Percentiles rank a stretch among this genome's conserved stretches.
Conservation (phyloP, 2,329 filamentous ascomycete species). For the Paramyrothecium roridum region DNA sequence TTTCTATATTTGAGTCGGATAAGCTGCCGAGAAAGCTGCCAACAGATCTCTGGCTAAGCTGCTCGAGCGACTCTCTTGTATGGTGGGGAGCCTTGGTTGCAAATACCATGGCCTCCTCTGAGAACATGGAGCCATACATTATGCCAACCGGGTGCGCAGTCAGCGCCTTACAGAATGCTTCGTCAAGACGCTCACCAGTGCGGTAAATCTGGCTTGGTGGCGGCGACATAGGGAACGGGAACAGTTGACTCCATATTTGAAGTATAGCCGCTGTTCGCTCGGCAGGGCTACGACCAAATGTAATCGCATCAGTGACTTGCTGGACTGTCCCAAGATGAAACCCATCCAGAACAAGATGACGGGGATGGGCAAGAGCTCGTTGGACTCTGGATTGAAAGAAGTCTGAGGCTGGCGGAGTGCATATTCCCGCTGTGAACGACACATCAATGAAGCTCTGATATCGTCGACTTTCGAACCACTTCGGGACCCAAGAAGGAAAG, state of each 20-base stretch:
- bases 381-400: slow-evolving; percentile 5
- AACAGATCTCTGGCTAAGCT: background rate
- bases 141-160: background rate
- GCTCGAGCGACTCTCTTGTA: background rate
- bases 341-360: slow-evolving; percentile 7
- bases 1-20: background rate
- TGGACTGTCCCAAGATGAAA: slow-evolving; percentile 7
- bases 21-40: background rate
- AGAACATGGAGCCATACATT: too few relatives aligned
- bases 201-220: slow-evolving; percentile 1
- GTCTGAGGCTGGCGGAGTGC: slow-evolving; percentile 5
- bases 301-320: slow-evolving; percentile 1
- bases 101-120: slow-evolving; percentile 4
- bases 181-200: slow-evolving; percentile 5
- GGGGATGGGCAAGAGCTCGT: slow-evolving; percentile 1
- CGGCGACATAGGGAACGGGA: background rate
- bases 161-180: slow-evolving; percentile 9
- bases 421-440: slow-evolving; percentile 8
- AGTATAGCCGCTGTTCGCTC: background rate
- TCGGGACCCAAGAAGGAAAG: slow-evolving; percentile 12
- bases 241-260: background rate
- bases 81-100: background rate
- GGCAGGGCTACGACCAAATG: background rate
- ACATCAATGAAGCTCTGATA: slow-evolving; percentile 6
- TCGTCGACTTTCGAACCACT: slow-evolving; percentile 8